Conservation (phyloP, 2,329 filamentous ascomycete genomes). For the Cryphonectria nitschkei region DNA sequence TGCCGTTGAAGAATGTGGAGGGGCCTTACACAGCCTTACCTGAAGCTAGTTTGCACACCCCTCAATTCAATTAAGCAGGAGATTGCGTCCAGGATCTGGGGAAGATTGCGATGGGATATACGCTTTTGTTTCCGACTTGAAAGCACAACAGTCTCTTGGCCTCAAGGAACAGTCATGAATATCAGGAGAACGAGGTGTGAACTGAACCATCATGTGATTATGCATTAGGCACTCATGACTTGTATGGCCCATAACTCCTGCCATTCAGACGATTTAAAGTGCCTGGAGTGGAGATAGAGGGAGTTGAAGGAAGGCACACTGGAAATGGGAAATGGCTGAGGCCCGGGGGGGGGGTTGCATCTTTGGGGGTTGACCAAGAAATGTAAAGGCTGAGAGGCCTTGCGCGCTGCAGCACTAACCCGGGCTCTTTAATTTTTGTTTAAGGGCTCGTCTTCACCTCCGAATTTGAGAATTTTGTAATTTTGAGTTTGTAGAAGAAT, state of each 20-base stretch:
- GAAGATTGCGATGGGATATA: neutral
- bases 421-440: too few species aligned
- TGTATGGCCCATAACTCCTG: neutral
- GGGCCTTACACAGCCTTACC: neutral
- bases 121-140: neutral
- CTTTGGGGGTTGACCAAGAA: neutral
- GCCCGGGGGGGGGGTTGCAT: too few species aligned
- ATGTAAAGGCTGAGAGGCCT: neutral
- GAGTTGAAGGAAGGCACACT: neutral
- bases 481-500: neutral
- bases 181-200: neutral
- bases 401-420: neutral
- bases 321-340: neutral
- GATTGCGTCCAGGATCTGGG: too few species aligned
- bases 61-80: neutral
- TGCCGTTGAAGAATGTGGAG: neutral
- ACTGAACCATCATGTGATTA: neutral
- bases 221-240: neutral
- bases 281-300: neutral
- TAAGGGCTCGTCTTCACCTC: too few species aligned
- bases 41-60: neutral
- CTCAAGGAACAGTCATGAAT: neutral
- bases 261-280: neutral
- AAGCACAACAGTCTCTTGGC: neutral
- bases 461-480: too few species aligned